Evolutionary conservation across 2,329 filamentous ascomycete genomes (phyloP).

Genomic region (Tolypocladium cylindrosporum): DNA sequence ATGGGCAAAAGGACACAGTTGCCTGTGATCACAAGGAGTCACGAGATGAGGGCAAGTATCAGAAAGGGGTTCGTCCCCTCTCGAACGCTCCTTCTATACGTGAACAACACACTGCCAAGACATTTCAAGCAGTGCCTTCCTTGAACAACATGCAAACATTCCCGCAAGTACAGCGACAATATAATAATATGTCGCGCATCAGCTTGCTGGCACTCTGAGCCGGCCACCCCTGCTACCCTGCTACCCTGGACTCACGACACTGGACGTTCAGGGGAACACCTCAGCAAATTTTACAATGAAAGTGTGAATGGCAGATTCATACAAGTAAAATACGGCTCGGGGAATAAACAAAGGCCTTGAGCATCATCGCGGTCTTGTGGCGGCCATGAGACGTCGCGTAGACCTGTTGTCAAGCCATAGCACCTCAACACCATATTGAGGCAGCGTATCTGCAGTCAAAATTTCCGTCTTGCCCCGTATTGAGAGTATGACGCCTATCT

Average conservation of each 20-base stretch:
- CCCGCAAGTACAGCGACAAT: not conserved
- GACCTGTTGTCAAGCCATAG: too few relatives aligned
- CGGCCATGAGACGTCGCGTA: too few relatives aligned
- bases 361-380: too few relatives aligned
- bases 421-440: not conserved
- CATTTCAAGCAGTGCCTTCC: not conserved
- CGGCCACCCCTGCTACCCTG: not conserved
- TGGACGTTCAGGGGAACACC: too few relatives aligned
- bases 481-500: not conserved
- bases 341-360: not conserved
- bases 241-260: not conserved
- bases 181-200: not conserved
- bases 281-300: too few relatives aligned
- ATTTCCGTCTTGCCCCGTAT: not conserved
- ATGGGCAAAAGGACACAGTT: too few relatives aligned
- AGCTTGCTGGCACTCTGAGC: not conserved
- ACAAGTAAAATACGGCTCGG: not conserved
- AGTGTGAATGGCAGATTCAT: too few relatives aligned
- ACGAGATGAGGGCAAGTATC: too few relatives aligned
- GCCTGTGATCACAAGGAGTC: too few relatives aligned
- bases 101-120: not conserved
- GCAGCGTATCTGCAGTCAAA: not conserved
- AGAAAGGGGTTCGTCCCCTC: too few relatives aligned
- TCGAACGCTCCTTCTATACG: not conserved
- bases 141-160: not conserved